Percentiles rank a stretch among this genome's conserved stretches.
Evolutionary conservation across 2,329 filamentous ascomycete species (phyloP).

Genomic region (Fusarium temperatum): DNA sequence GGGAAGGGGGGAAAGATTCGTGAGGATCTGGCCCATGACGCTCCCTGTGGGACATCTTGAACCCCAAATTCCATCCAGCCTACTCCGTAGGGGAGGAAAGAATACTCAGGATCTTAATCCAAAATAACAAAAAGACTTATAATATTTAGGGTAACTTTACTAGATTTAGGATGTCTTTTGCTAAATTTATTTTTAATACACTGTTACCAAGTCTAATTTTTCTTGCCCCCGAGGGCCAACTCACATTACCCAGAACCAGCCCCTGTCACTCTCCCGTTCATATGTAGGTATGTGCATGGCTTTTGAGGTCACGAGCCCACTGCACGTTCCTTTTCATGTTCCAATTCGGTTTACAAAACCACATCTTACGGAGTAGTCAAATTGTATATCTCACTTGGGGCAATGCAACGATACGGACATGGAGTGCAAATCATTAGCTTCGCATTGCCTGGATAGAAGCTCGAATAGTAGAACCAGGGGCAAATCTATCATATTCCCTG

Average conservation of each 20-base stretch:
- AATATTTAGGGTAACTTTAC: too few species aligned
- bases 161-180: too few species aligned
- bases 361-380: not conserved
- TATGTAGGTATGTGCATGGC: not conserved
- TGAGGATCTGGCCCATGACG: conserved; percentile 23
- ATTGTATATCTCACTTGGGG: not conserved
- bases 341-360: not conserved
- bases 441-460: not conserved
- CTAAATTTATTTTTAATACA: too few species aligned
- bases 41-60: conserved; percentile 17
- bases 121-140: too few species aligned
- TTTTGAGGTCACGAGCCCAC: conserved; percentile 35
- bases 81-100: too few species aligned
- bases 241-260: conserved; percentile 4
- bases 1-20: conserved; percentile 23
- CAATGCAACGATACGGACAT: not conserved
- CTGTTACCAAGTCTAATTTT: too few species aligned
- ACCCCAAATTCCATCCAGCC: conserved; percentile 11
- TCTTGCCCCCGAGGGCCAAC: not conserved
- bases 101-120: too few species aligned
- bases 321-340: not conserved
- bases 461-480: not conserved
- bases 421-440: conserved; percentile 9
- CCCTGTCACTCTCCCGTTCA: conserved; percentile 28
- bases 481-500: conserved; percentile 16